Conservation (phyloP, 1,284 basidiomycete species). For the Singerocomus rubriflavus region DNA sequence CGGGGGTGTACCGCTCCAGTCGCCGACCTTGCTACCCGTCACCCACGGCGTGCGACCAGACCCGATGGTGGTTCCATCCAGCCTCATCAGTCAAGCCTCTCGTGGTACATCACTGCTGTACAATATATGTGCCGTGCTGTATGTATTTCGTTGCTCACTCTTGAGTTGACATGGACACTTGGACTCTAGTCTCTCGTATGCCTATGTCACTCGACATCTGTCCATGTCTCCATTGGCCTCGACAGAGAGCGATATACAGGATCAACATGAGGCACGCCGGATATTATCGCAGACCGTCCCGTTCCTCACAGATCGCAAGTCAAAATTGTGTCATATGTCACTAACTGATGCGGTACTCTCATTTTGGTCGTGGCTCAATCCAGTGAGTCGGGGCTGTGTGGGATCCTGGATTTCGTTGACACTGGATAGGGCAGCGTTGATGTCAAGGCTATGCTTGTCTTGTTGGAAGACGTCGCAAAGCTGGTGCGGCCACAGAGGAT, state of each 20-base stretch:
- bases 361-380: constrained; percentile 56
- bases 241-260: constrained; percentile 37
- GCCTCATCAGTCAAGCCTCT: constrained; percentile 42
- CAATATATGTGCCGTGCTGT: constrained; percentile 67
- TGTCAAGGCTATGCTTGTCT: constrained; percentile 44
- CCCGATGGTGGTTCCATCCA: constrained; percentile 47
- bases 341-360: constrained; percentile 53
- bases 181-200: constrained; percentile 56
- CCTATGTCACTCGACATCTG: constrained; percentile 59
- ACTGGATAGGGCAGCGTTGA: constrained; percentile 43
- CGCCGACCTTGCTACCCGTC: neutral
- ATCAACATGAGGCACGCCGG: constrained; percentile 44
- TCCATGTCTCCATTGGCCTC: constrained; percentile 53
- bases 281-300: constrained; percentile 53
- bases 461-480: constrained; percentile 51
- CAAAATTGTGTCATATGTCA: constrained; percentile 46
- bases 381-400: constrained; percentile 37
- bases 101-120: constrained; percentile 52
- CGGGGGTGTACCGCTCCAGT: neutral
- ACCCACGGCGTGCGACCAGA: constrained; percentile 42
- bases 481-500: constrained; percentile 51
- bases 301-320: constrained; percentile 57
- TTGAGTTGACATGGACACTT: constrained; percentile 1
- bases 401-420: constrained; percentile 9
- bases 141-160: constrained; percentile 27